Evolutionary conservation across 176 grass and related monocot species (phyloP).

Genomic region (Eleusine indica): DNA sequence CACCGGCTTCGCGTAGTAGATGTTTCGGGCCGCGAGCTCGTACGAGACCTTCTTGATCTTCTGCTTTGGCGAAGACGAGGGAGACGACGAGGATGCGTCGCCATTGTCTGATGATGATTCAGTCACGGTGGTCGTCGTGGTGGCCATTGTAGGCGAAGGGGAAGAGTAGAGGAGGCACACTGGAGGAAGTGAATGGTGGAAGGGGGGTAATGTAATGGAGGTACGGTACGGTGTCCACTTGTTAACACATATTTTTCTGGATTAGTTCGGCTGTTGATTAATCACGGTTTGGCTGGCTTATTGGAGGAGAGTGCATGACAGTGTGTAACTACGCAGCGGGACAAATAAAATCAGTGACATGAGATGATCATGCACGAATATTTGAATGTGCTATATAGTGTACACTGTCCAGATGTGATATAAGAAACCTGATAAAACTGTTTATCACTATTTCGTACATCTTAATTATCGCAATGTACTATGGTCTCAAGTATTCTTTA

Average conservation of each 20-base stretch:
- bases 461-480: too few relatives aligned
- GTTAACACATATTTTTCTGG: background rate
- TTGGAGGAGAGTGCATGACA: background rate
- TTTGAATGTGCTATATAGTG: background rate
- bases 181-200: background rate
- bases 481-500: too few relatives aligned
- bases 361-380: background rate
- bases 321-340: background rate
- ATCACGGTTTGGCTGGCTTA: slow-evolving; percentile 21
- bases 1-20: slow-evolving; percentile 80
- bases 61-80: background rate
- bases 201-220: slow-evolving; percentile 27
- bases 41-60: slow-evolving; percentile 40
- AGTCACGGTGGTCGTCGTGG: slow-evolving; percentile 40
- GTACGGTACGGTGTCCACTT: slow-evolving; percentile 17
- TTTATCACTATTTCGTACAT: too few relatives aligned
- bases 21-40: slow-evolving; percentile 73
- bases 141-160: slow-evolving; percentile 46
- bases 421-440: too few relatives aligned
- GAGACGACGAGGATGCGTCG: background rate
- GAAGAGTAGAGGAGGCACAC: background rate
- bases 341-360: background rate
- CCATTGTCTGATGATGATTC: slow-evolving; percentile 38
- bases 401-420: too few relatives aligned
- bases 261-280: slow-evolving; percentile 21